Percentiles rank a stretch among this genome's conserved stretches.
phyloP scores from a whole-genome alignment of 768 basidiomycete species.

The Leccinum sublutescens region DNA sequence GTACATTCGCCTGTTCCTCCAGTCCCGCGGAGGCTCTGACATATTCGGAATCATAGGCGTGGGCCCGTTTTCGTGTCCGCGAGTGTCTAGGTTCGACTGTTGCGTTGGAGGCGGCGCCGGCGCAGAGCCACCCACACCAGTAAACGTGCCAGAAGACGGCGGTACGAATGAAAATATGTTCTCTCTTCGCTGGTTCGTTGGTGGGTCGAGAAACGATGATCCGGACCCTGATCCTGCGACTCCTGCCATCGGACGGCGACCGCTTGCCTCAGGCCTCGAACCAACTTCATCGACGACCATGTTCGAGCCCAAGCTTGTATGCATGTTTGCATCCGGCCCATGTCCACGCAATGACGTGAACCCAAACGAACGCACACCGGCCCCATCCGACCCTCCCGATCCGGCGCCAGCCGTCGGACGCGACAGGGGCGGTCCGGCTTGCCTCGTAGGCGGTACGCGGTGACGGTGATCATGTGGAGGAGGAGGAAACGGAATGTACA shows the following conservation, averaged over 20 bases:
- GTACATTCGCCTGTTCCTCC: conserved; percentile 14
- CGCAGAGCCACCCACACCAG: neutral
- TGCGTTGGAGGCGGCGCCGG: neutral
- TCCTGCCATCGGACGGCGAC: conserved; percentile 8
- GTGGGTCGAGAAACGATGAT: conserved; percentile 8
- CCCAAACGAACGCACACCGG: conserved; percentile 8
- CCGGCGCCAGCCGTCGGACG: conserved; percentile 4
- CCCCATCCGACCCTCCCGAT: conserved; percentile 6
- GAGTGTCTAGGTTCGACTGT: conserved; percentile 7
- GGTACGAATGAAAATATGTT: conserved; percentile 8
- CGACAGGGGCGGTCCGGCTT: conserved; percentile 1
- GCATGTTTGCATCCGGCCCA: conserved; percentile 18
- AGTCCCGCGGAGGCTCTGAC: conserved; percentile 13
- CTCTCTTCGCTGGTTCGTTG: conserved; percentile 14
- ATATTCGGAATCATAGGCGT: conserved; percentile 9
- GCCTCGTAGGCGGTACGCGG: conserved; percentile 12
- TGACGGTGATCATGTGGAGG: conserved; percentile 7
- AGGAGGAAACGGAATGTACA: neutral
- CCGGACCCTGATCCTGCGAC: neutral
- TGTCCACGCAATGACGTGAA: conserved; percentile 13
- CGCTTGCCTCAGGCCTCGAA: neutral
- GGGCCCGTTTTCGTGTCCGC: neutral
- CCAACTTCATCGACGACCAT: conserved; percentile 14
- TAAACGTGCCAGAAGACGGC: conserved; percentile 7
- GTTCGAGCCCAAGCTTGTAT: conserved; percentile 11